Evolutionary conservation across 306 rosid species (phyloP), one percentile per base, ranked within the genome.

Genomic region (Lagenaria siceraria): DNA sequence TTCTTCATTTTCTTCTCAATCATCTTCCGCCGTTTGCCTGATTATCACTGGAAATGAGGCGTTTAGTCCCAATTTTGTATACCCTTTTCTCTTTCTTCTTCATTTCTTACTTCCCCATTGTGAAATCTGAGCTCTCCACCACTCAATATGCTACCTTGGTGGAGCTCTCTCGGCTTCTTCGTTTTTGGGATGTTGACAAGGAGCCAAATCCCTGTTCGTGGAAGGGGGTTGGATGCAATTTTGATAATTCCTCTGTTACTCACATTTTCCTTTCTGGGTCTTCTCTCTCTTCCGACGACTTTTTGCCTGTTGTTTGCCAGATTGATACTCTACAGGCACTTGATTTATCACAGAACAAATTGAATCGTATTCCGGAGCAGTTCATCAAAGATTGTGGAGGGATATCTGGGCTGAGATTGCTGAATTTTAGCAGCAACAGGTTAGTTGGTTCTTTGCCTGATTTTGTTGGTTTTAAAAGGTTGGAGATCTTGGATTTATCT

Each of bases 401-500:
- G 72, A 79, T 80, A 52, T 40, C n/a, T 35, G 86, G 79, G 53
- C 33, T 95, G 8, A 83, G 79, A 78, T 65, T 21, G 63, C 80
- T 95, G 80, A 87, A 88, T 83, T 87, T 95, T 49, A 89, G 89
- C 84, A 0, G 0, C 19, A 95, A 89, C 82, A 7, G 4, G 27
- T 69, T 95, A 75, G 21, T 0, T 1, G 86, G 89, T 76, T 0
- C 6, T 79, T 84, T 95, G 75, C 97, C 97, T 22, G 14, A 51
- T 43, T 88, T 90, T 83, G 77, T 0, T 63, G 92, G 98, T 61
- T 95, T 89, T 82, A 17, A 12, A 21, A 83, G 38, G 36, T 81
- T 95, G 89, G 86, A 92, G 78, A 4, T 60, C 43, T 81, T 92
- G 71, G 97, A 95, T 80, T 79, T 95, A 70, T 84, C 97, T 83